Evolutionary conservation across 495 filamentous ascomycete genomes (phyloP).

Genomic region (Aspergillus diversus): DNA sequence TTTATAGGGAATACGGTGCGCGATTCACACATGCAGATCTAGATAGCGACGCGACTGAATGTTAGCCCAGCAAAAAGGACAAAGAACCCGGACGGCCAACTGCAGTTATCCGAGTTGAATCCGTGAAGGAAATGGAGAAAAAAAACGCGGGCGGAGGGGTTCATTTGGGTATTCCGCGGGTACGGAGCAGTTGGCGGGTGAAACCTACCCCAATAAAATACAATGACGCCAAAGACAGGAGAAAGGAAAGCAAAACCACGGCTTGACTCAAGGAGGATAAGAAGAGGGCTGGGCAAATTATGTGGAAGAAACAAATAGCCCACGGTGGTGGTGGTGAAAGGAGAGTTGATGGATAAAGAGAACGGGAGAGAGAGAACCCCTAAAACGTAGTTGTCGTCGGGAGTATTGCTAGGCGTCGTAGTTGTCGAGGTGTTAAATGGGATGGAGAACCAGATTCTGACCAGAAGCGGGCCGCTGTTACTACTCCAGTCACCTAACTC

Average conservation of each 20-base stretch:
- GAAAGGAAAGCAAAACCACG: background rate
- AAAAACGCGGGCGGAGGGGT: conserved; percentile 26
- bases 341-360: background rate
- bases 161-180: conserved; percentile 19
- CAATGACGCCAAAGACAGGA: conserved; percentile 14
- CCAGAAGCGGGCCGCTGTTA: no score
- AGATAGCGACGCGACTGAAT: conserved; percentile 16
- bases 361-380: conserved; percentile 8
- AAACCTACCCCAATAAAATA: conserved; percentile 23
- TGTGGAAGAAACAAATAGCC: background rate
- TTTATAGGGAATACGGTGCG: conserved; percentile 18
- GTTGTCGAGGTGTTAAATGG: background rate
- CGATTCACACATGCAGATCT: conserved; percentile 23
- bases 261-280: conserved; percentile 2
- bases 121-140: background rate
- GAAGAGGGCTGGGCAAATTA: background rate
- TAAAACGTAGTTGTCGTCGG: conserved; percentile 19
- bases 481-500: no score
- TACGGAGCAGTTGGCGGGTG: conserved; percentile 10
- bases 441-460: background rate
- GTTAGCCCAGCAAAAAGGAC: conserved; percentile 21
- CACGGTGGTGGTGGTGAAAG: background rate
- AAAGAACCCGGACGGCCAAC: conserved; percentile 8
- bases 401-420: background rate
- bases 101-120: conserved; percentile 16